Conservation (phyloP, 2,329 filamentous ascomycete genomes). For the Pseudocercospora macadamiae region DNA sequence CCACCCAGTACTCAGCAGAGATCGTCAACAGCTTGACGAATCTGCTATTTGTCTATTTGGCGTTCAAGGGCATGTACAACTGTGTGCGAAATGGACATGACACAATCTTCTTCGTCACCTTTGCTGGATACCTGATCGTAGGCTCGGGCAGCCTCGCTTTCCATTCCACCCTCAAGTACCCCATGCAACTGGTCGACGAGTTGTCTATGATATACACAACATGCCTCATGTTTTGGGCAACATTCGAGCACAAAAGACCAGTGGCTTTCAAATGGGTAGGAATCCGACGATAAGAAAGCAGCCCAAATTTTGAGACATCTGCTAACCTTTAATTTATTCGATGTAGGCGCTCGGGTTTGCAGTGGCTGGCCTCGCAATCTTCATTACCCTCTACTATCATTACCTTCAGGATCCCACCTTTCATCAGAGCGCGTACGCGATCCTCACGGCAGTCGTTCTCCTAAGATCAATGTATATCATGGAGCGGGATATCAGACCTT, state of each 20-base stretch:
- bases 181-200: constrained; percentile 72
- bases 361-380: constrained; percentile 57
- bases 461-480: constrained; percentile 77
- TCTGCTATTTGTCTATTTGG: constrained; percentile 76
- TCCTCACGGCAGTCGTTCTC: constrained; percentile 71
- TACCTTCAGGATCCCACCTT: constrained; percentile 80
- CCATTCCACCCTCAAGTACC: constrained; percentile 67
- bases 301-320: no score
- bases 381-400: constrained; percentile 81
- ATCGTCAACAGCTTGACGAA: constrained; percentile 83
- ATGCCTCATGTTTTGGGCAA: constrained; percentile 71
- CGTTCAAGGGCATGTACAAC: constrained; percentile 72
- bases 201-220: constrained; percentile 74
- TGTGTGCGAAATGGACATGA: constrained; percentile 74
- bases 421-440: constrained; percentile 77
- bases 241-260: constrained; percentile 70
- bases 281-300: no score
- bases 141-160: constrained; percentile 66
- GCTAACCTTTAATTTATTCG: no score
- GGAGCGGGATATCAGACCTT: constrained; percentile 66
- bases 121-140: constrained; percentile 63
- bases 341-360: constrained; percentile 61
- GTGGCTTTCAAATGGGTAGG: constrained; percentile 51
- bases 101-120: constrained; percentile 71
- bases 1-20: constrained; percentile 74